Conservation (phyloP, 2,329 filamentous ascomycete genomes). For the Capronia epimyces region DNA sequence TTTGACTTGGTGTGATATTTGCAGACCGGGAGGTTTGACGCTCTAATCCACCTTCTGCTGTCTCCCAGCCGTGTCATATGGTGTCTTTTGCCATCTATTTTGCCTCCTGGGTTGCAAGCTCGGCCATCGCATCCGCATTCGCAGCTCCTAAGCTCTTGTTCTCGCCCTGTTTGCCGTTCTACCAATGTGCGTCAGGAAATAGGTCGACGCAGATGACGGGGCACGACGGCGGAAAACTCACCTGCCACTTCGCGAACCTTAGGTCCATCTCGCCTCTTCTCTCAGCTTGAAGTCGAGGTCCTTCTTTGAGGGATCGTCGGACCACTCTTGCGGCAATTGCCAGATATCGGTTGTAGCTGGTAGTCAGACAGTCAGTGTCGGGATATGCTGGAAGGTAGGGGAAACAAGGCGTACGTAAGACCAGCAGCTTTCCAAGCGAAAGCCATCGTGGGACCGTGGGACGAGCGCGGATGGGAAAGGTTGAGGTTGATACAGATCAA, state of each 20-base stretch:
- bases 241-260: conserved; percentile 91
- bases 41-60: conserved; percentile 24
- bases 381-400: conserved; percentile 13
- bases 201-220: not conserved
- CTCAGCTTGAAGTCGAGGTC: conserved; percentile 80
- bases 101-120: conserved; percentile 40
- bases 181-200: conserved; percentile 22
- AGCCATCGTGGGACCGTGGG: conserved; percentile 58
- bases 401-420: conserved; percentile 67
- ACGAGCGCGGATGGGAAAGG: not conserved
- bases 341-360: conserved; percentile 99
- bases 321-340: conserved; percentile 89
- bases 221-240: conserved; percentile 48
- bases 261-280: conserved; percentile 84
- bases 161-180: conserved; percentile 97
- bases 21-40: conserved; percentile 9
- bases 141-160: conserved; percentile 61
- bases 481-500: not conserved
- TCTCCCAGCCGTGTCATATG: conserved; percentile 22
- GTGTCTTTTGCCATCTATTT: conserved; percentile 35
- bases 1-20: conserved; percentile 1
- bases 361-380: conserved; percentile 38
- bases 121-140: conserved; percentile 47
- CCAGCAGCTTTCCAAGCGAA: conserved; percentile 98
- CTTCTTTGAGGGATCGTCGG: conserved; percentile 94